phyloP scores from a whole-genome alignment of 2,329 filamentous ascomycete genomes.

The Thelonectria discophora region DNA sequence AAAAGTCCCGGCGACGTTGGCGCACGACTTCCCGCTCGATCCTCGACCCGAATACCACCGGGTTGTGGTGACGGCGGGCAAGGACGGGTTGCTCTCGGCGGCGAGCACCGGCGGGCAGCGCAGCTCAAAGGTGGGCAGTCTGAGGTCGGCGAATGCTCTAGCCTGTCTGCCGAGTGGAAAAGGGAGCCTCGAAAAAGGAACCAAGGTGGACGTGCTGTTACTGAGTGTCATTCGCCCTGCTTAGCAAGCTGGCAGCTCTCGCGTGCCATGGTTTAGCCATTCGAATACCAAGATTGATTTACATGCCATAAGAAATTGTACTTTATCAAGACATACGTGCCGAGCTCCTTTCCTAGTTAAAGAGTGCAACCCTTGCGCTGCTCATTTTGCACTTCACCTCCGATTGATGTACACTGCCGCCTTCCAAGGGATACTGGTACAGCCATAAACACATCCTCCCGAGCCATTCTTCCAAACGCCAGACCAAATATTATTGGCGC shows the following conservation, averaged over 20 bases:
- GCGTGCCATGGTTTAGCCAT: neutral
- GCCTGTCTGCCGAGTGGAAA: slow-evolving; percentile 76
- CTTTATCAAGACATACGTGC: slow-evolving; percentile 35
- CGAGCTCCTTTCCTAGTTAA: slow-evolving; percentile 24
- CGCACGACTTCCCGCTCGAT: slow-evolving; percentile 79
- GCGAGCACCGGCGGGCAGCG: slow-evolving; percentile 89
- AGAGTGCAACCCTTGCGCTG: slow-evolving; percentile 35
- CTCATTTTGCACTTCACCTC: slow-evolving; percentile 42
- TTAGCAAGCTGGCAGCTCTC: slow-evolving; percentile 9
- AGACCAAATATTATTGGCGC: slow-evolving; percentile 49
- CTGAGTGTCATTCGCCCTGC: slow-evolving; percentile 65
- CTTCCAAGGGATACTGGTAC: slow-evolving; percentile 48
- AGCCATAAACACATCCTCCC: slow-evolving; percentile 46
- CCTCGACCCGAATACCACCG: slow-evolving; percentile 90
- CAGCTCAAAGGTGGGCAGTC: slow-evolving; percentile 87
- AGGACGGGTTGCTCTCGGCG: slow-evolving; percentile 75
- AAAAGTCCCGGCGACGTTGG: slow-evolving; percentile 73
- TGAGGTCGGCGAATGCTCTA: slow-evolving; percentile 88
- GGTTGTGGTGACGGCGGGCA: slow-evolving; percentile 72
- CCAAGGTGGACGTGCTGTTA: slow-evolving; percentile 78
- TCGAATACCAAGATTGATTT: neutral
- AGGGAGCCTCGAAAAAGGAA: slow-evolving; percentile 72
- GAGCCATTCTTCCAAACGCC: slow-evolving; percentile 53
- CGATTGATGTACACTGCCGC: slow-evolving; percentile 47
- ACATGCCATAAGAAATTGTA: slow-evolving; percentile 29